phyloP scores from a whole-genome alignment of 306 rosid species.

The Quercus ilex region DNA sequence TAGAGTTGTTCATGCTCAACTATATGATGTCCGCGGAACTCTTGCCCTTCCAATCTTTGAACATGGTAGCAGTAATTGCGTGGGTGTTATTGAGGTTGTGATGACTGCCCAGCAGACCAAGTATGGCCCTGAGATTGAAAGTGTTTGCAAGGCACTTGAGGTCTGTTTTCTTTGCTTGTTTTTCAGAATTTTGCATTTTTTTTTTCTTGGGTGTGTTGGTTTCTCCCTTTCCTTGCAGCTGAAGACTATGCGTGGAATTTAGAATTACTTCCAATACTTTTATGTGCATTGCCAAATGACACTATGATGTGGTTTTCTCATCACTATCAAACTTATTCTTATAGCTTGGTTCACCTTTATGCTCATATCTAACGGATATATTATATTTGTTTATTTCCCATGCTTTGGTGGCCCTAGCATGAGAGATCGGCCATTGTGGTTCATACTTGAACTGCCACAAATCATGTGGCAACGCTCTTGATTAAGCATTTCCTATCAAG shows the following conservation, averaged over 20 bases:
- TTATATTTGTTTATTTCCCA: neutral
- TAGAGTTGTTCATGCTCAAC: constrained; percentile 68
- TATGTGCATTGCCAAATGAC: neutral
- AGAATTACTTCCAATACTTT: neutral
- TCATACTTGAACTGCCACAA: no score
- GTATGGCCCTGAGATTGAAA: constrained; percentile 67
- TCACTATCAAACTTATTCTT: neutral
- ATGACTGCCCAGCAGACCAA: constrained; percentile 61
- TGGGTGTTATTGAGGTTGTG: constrained; percentile 92
- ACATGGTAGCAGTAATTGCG: constrained; percentile 65
- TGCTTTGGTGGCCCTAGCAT: neutral
- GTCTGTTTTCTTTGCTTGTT: constrained; percentile 38
- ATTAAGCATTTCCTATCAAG: no score
- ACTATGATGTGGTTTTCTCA: neutral
- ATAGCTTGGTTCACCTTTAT: neutral
- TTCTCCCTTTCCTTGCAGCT: neutral
- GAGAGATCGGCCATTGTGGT: neutral
- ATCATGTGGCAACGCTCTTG: no score
- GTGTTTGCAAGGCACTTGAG: constrained; percentile 89
- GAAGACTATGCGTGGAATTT: neutral
- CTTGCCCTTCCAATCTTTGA: constrained; percentile 87
- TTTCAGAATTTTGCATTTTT: constrained; percentile 12
- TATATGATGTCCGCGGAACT: constrained; percentile 68
- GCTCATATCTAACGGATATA: neutral
- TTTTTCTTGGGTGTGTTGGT: neutral